Evolutionary conservation across 371 early-diverging fungal genomes (phyloP), one percentile per base, ranked within the genome.

Genomic region (Choanephora cucurbitarum): DNA sequence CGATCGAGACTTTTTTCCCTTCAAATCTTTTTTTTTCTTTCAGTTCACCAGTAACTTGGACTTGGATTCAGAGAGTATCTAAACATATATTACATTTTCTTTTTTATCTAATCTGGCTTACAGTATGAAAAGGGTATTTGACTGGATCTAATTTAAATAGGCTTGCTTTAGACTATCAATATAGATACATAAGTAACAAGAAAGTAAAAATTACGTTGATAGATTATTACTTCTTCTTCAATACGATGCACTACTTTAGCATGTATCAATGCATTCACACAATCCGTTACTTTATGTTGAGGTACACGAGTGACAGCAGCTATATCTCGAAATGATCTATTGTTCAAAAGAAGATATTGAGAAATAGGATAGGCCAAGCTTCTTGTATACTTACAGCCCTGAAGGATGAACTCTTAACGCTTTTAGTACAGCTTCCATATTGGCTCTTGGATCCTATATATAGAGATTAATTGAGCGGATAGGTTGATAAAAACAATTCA

Each of bases 61-160:
- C n/a, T n/a, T n/a, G n/a, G n/a, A n/a, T n/a, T n/a, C n/a, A n/a
- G n/a, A n/a, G n/a, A n/a, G n/a, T n/a, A n/a, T n/a, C n/a, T n/a
- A n/a, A n/a, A n/a, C n/a, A n/a, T n/a, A n/a, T n/a, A n/a, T n/a
- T n/a, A n/a, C n/a, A n/a, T n/a, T n/a, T n/a, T n/a, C n/a, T n/a
- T n/a, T n/a, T n/a, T n/a, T n/a, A n/a, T n/a, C n/a, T n/a, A n/a
- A n/a, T n/a, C n/a, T 28, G 28, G 7, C 28, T 28, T 28, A 28
- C 7, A 28, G 28, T 28, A 28, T 28, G 28, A 28, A 28, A 28
- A 13, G 65, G 60, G 34, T 47, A 65, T 33, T 51, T 44, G 10
- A 52, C 52, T 22, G 60, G 55, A 48, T 65, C 65, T 34, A 65
- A 43, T 44, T 55, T 44, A 40, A 51, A 65, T n/a, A 60, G 19